Evolutionary conservation across 1,284 basidiomycete species (phyloP).

Genomic region (Somion occarium): DNA sequence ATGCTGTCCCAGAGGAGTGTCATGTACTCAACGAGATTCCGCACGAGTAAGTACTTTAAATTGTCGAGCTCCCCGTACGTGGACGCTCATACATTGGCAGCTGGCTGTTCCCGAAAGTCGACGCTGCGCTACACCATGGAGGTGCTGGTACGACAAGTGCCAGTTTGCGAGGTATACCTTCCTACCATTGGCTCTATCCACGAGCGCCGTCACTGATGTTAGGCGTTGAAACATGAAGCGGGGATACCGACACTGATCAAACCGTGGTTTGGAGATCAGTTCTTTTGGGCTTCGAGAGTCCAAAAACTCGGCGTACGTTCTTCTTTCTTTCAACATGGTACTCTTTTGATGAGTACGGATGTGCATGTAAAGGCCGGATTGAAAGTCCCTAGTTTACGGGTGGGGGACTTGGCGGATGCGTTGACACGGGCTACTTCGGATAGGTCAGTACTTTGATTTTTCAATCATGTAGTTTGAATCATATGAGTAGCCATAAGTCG

Average conservation of each 20-base stretch:
- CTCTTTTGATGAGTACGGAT: too few species aligned
- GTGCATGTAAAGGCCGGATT: conserved; percentile 47
- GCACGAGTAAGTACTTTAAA: conserved; percentile 44
- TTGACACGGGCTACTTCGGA: conserved; percentile 50
- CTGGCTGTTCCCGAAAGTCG: conserved; percentile 74
- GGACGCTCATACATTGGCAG: conserved; percentile 15
- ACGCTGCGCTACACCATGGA: conserved; percentile 67
- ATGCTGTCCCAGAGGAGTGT: conserved; percentile 36
- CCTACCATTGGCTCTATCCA: background rate
- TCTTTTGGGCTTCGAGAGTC: conserved; percentile 69
- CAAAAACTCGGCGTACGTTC: conserved; percentile 47
- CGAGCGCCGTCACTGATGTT: background rate
- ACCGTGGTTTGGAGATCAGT: conserved; percentile 69
- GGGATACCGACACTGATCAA: conserved; percentile 76
- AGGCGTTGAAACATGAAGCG: conserved; percentile 27
- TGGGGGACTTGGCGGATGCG: conserved; percentile 47
- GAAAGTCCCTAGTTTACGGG: conserved; percentile 43
- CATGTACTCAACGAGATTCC: conserved; percentile 60
- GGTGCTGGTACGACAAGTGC: conserved; percentile 74
- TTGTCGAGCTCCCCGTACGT: background rate
- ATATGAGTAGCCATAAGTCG: background rate
- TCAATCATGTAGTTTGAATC: background rate
- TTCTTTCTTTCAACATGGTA: conserved; percentile 16
- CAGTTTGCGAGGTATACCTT: conserved; percentile 39
- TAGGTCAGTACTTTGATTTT: conserved; percentile 28